phyloP scores from a whole-genome alignment of 1,139 yeast species.

The Yamadazyma taylorii region DNA sequence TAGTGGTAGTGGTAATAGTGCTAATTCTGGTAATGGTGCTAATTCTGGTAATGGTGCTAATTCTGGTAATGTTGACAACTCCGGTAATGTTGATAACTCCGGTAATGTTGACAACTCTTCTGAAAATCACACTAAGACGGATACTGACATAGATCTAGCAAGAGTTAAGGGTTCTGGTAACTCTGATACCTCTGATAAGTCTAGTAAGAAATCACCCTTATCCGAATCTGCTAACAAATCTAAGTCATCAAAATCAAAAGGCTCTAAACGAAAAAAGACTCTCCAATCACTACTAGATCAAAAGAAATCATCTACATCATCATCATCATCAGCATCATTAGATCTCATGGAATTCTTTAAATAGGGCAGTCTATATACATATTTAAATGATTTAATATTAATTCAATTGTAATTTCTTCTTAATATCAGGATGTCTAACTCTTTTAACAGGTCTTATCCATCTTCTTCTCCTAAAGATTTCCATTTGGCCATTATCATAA shows the following conservation, averaged over 20 bases:
- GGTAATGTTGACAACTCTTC: too few relatives aligned
- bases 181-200: too few relatives aligned
- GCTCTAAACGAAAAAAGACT: slow-evolving; percentile 31
- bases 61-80: too few relatives aligned
- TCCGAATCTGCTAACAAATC: too few relatives aligned
- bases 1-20: slow-evolving; percentile 4
- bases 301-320: slow-evolving; percentile 39
- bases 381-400: too few relatives aligned
- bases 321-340: slow-evolving; percentile 27
- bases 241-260: slow-evolving; percentile 1
- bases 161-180: too few relatives aligned
- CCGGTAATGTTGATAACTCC: too few relatives aligned
- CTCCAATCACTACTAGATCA: slow-evolving; percentile 39
- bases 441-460: slow-evolving; percentile 42
- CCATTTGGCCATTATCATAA: slow-evolving; percentile 21
- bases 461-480: slow-evolving; percentile 50
- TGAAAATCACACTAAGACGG: too few relatives aligned
- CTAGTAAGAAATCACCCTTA: too few relatives aligned
- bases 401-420: not conserved
- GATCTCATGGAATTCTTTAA: slow-evolving; percentile 48
- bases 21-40: not conserved
- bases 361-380: slow-evolving; percentile 3
- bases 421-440: not conserved
- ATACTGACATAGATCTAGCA: too few relatives aligned
- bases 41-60: too few relatives aligned